Evolutionary conservation across 495 filamentous ascomycete genomes (phyloP).

Genomic region (Penicillium subrubescens): DNA sequence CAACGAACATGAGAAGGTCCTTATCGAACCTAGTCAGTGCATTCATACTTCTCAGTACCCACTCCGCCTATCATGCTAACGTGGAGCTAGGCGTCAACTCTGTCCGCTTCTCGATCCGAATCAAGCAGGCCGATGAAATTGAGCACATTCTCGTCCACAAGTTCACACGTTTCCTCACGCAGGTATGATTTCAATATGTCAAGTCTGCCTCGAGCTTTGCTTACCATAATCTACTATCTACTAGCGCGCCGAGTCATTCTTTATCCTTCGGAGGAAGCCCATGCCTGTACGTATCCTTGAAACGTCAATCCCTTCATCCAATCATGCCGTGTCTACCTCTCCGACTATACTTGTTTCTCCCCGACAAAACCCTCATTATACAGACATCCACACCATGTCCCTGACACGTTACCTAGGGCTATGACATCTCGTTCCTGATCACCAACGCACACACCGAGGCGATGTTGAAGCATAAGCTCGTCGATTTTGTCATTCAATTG

Average conservation of each 20-base stretch:
- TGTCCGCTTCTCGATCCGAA: constrained; percentile 92
- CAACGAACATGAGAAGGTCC: constrained; percentile 91
- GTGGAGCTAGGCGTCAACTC: constrained; percentile 66
- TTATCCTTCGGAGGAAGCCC: constrained; percentile 91
- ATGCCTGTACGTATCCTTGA: constrained; percentile 66
- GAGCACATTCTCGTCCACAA: constrained; percentile 95
- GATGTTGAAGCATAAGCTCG: constrained; percentile 97
- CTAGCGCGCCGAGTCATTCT: constrained; percentile 86
- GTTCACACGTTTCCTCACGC: constrained; percentile 93
- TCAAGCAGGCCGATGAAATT: constrained; percentile 99
- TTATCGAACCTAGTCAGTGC: constrained; percentile 46
- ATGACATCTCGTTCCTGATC: constrained; percentile 98
- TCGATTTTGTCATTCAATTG: constrained; percentile 98
- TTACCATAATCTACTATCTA: not conserved
- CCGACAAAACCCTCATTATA: not conserved
- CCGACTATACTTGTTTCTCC: not conserved
- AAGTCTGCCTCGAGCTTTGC: not conserved
- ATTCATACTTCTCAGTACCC: not conserved
- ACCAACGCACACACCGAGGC: constrained; percentile 98
- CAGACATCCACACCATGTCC: not conserved
- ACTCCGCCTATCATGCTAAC: not conserved
- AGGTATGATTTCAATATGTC: constrained; percentile 38
- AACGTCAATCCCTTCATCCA: not conserved
- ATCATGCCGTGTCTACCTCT: not conserved
- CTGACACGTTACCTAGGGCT: constrained; percentile 61